Base-by-base conservation (phyloP, 805 yeast genomes). In the Starmerella apis region DNA sequence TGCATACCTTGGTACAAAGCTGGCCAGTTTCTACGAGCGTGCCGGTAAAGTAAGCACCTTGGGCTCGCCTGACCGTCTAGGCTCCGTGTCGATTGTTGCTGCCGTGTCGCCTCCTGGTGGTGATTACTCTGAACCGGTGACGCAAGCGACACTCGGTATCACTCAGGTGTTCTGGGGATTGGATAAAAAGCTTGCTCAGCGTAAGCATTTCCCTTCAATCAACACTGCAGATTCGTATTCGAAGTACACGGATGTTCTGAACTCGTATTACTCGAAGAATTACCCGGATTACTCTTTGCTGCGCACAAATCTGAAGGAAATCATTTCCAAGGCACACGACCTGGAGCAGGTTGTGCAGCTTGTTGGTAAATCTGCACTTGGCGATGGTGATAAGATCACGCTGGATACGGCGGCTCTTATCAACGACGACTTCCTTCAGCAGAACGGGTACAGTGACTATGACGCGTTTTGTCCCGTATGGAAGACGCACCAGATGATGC, bases 61-160 rank as follows among this genome's bases (percentile, higher is more conserved):
- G 53, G 99, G 99, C 65, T 86, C 94, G 52, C 99, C 99, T 56
- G 84, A 85, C 61, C 87, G 99, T 75, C 65, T 78, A 59, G 99
- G 98, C 55, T 90, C 98, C 27, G 99, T 92, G 56, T 92, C 98
- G n/a, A 92, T 92, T 70, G 92, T 92, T 63, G 99, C 98, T 53
- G 99, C 99, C 60, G 99, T 92, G 36, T 92, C 97, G 4, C 99
- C 99, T 60, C 97, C 98, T 50, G 99, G 99, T 80, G 99, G 99
- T 81, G 99, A 92, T 76, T 90, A 92, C 81, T 90, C 97, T 23
- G 99, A 92, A 73, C 99, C 99, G 41, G 99, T 92, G 61, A 92
- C 99, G 24, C 90, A 97, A 19, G 80, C 98, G 7, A 92, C 99
- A 31, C 79, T 92, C 65, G 97, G 96, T 83, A 92, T 92, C 61